These are phyloP conservation scores for Dothistroma pini DNA, from an alignment of 2,329 filamentous ascomycete genomes.

Conservation along the genomic window DNA sequence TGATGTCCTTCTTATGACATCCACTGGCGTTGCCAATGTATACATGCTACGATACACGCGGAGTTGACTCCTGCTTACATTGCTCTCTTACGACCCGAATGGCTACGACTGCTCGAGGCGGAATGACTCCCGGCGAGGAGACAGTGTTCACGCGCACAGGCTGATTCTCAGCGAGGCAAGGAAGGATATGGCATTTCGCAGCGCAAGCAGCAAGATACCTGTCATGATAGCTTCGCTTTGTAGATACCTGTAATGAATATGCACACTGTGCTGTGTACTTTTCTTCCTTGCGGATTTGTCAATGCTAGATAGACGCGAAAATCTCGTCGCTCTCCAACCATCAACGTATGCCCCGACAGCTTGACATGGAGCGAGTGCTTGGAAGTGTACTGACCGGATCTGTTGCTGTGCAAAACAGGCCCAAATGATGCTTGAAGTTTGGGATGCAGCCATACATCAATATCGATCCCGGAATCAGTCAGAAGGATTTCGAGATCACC, in stretches of 20 bases:
- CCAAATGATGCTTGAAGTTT: too few relatives aligned
- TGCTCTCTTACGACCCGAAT: not conserved
- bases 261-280: not conserved
- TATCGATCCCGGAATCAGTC: too few relatives aligned
- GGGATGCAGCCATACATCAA: too few relatives aligned
- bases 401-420: too few relatives aligned
- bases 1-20: not conserved
- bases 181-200: not conserved
- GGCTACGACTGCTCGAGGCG: not conserved
- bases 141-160: not conserved
- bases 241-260: not conserved
- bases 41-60: not conserved
- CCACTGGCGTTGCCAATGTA: not conserved
- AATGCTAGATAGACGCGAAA: too few relatives aligned
- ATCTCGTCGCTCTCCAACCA: too few relatives aligned
- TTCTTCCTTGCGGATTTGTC: not conserved
- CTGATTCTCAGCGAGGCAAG: not conserved
- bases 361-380: too few relatives aligned
- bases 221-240: not conserved
- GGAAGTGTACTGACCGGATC: too few relatives aligned
- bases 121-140: not conserved
- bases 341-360: too few relatives aligned
- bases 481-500: not conserved
- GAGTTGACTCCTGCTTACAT: not conserved
- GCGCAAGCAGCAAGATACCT: not conserved